A percentile compares a stretch with the other conserved stretches of the same genome.
Evolutionary conservation across 2,329 filamentous ascomycete species (phyloP).

Genomic region (Talaromyces funiculosus): DNA sequence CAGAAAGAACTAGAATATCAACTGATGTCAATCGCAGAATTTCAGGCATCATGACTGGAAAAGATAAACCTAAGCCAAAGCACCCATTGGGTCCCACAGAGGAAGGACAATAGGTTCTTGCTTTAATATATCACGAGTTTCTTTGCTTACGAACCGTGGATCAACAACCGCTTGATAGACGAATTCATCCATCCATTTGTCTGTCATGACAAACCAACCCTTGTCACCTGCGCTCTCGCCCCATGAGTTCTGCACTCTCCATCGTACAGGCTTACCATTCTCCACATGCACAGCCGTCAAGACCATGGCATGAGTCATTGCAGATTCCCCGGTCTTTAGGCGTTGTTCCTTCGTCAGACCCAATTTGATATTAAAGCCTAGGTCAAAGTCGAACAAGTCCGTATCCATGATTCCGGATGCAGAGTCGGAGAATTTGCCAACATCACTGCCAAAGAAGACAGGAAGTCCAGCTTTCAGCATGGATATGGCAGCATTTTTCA

Average conservation of each 20-base stretch:
- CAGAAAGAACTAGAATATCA: not conserved
- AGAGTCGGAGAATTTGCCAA: constrained; percentile 72
- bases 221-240: constrained; percentile 63
- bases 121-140: constrained; percentile 64
- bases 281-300: constrained; percentile 79
- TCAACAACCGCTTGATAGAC: constrained; percentile 84
- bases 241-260: constrained; percentile 88
- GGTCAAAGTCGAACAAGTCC: constrained; percentile 68
- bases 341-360: constrained; percentile 71
- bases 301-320: constrained; percentile 93
- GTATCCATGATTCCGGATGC: constrained; percentile 72
- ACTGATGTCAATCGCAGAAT: not conserved
- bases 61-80: constrained; percentile 50
- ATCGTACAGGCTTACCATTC: constrained; percentile 62
- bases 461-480: constrained; percentile 75
- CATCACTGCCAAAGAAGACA: constrained; percentile 84
- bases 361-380: constrained; percentile 74
- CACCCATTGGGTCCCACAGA: constrained; percentile 76
- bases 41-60: not conserved
- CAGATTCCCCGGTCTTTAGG: constrained; percentile 65
- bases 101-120: constrained; percentile 66
- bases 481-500: constrained; percentile 67
- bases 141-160: constrained; percentile 58
- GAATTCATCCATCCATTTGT: constrained; percentile 74
- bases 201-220: constrained; percentile 87